A percentile compares a stretch with the other conserved stretches of the same genome.
These are phyloP conservation scores for Penicillium flavigenum DNA, from an alignment of 495 filamentous ascomycete species.

Conservation along the genomic window DNA sequence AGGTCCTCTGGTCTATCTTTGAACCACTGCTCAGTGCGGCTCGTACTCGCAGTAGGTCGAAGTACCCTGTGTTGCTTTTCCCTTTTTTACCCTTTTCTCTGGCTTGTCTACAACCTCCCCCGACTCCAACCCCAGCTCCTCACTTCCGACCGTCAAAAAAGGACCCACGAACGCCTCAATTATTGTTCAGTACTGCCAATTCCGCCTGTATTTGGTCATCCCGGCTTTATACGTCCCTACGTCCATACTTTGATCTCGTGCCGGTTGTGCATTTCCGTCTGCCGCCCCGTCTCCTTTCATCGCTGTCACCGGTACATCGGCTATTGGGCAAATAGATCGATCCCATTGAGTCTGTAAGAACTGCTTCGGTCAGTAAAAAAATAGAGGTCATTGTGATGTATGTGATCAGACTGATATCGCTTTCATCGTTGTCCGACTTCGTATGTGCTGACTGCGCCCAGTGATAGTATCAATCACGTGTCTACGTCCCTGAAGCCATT, in stretches of 20 bases:
- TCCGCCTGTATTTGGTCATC: constrained; percentile 1
- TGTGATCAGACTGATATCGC: constrained; percentile 10
- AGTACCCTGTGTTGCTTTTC: constrained; percentile 11
- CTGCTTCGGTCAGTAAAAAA: constrained; percentile 15
- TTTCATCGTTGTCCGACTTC: constrained; percentile 1
- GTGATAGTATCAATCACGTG: constrained; percentile 33
- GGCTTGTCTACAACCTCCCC: background rate
- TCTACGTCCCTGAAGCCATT: constrained; percentile 27
- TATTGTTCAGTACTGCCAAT: constrained; percentile 15
- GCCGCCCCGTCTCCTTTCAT: background rate
- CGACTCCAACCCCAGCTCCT: constrained; percentile 3
- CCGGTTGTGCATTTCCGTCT: background rate
- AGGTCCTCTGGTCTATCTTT: constrained; percentile 11
- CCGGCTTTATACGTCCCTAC: background rate
- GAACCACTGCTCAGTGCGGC: constrained; percentile 20
- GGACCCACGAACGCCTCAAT: constrained; percentile 15
- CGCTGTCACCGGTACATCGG: constrained; percentile 13
- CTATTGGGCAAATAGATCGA: constrained; percentile 8
- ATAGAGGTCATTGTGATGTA: constrained; percentile 22
- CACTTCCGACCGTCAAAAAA: constrained; percentile 20
- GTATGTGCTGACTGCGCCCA: constrained; percentile 23
- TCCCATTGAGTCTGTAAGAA: constrained; percentile 16
- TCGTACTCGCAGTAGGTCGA: constrained; percentile 23
- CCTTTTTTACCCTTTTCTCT: constrained; percentile 15
- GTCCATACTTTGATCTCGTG: background rate